These are phyloP conservation scores for Coprinellus micaceus DNA, from an alignment of 768 basidiomycete genomes.

Conservation along the genomic window DNA sequence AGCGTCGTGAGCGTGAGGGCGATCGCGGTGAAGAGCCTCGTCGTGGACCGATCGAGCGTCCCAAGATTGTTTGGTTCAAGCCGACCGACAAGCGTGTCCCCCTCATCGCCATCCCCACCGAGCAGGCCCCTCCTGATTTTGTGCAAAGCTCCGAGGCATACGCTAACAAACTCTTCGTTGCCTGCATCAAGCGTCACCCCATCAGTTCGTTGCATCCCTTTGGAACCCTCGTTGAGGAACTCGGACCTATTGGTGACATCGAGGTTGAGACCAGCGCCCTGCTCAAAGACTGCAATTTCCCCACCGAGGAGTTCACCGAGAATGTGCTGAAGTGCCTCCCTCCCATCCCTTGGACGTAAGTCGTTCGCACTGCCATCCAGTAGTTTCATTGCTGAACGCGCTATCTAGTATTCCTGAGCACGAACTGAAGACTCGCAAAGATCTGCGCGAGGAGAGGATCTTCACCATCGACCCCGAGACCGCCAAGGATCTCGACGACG, in stretches of 20 bases:
- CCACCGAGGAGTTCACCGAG: constrained; percentile 94
- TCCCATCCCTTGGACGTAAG: constrained; percentile 91
- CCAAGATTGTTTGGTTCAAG: constrained; percentile 99
- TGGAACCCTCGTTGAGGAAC: constrained; percentile 95
- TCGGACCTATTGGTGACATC: constrained; percentile 97
- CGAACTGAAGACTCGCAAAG: constrained; percentile 84
- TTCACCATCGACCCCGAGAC: constrained; percentile 92
- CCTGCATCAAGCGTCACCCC: constrained; percentile 96
- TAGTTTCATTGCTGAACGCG: constrained; percentile 8
- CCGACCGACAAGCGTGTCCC: constrained; percentile 99
- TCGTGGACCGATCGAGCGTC: constrained; percentile 77
- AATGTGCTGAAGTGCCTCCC: constrained; percentile 94
- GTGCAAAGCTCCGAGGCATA: constrained; percentile 92
- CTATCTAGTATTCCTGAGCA: constrained; percentile 76
- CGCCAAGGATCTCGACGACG: constrained; percentile 94
- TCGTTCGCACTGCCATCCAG: constrained; percentile 13
- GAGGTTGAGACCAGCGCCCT: constrained; percentile 97
- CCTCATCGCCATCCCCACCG: constrained; percentile 96
- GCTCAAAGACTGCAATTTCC: constrained; percentile 98
- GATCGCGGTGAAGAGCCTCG: constrained; percentile 83
- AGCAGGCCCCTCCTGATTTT: constrained; percentile 95
- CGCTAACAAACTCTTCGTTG: constrained; percentile 88
- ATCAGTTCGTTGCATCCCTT: constrained; percentile 98
- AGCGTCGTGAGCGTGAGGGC: constrained; percentile 94
- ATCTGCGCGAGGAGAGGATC: constrained; percentile 77